Evolutionary conservation across 768 basidiomycete species (phyloP), one percentile per base, ranked within the genome.

Genomic region (Lyophyllum shimeji): DNA sequence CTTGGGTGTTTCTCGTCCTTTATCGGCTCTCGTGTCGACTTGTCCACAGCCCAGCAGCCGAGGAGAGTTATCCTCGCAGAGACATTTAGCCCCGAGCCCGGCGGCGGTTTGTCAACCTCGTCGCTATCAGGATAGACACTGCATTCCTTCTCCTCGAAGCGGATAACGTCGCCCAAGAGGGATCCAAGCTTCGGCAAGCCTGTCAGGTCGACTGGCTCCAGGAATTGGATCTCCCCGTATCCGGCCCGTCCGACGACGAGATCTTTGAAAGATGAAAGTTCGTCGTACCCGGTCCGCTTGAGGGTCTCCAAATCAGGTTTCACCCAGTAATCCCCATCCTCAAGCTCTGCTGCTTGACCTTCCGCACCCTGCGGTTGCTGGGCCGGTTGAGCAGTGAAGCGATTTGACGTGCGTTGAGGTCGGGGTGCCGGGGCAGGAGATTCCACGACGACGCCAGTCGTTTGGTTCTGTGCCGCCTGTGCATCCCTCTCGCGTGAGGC

Each of bases 301-400:
- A 98, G 82, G 29, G 80, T 81, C 31, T 81, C 74, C 55, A 98
- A 72, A 52, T 86, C 82, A 12, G 97, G 97, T 60, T 86, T 86
- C 54, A 89, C 84, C 82, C 86, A 98, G 74, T 98, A 99, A 57
- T 97, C 93, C 40, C 95, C 97, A 58, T 94, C 85, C 57, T 86
- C 82, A 15, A 84, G 79, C 49, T 82, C 77, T 17, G 71, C 71
- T 18, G 75, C 70, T 37, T 62, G 61, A 7, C 62, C 67, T 13
- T 63, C 64, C 13, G 60, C 54, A 20, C 63, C 55, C 12, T 46
- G 46, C 23, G 59, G 45, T 39, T 68, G 66, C 63, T 69, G 72
- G 57, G 74, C 60, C 54, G 65, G 57, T 58, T 69, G 71, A 0
- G 74, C 74, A 12, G 72, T 69, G 59, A 77, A 75, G 42, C 73